Percentiles rank a stretch among this genome's conserved stretches.
Conservation (phyloP, 768 basidiomycete species). For the Russula sp. region DNA sequence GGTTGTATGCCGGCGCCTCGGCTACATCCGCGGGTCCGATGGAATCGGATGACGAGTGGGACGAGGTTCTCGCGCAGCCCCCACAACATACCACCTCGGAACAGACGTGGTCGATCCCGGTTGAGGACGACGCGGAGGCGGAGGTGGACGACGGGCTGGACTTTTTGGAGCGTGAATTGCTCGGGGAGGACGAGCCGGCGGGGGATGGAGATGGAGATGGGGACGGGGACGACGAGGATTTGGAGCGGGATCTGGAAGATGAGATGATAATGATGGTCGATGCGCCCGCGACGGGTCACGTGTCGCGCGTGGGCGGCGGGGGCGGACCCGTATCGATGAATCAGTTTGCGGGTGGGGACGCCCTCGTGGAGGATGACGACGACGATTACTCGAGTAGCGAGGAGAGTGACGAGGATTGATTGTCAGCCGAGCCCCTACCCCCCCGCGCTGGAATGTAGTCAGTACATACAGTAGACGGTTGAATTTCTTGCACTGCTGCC, state of each 20-base stretch:
- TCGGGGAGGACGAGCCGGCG: conserved; percentile 16
- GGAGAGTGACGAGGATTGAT: conserved; percentile 39
- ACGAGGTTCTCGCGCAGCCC: conserved; percentile 31
- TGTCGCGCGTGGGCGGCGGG: conserved; percentile 8
- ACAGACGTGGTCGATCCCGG: conserved; percentile 35
- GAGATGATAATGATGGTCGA: conserved; percentile 28
- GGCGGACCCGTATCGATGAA: conserved; percentile 46
- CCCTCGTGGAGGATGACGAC: conserved; percentile 36
- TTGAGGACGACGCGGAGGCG: conserved; percentile 27
- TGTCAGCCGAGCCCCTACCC: no score
- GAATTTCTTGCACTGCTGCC: not conserved
- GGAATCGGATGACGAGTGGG: conserved; percentile 46
- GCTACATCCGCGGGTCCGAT: conserved; percentile 27
- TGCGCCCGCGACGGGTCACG: conserved; percentile 15
- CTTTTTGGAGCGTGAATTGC: conserved; percentile 21
- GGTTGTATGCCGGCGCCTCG: conserved; percentile 24
- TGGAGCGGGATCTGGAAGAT: conserved; percentile 40
- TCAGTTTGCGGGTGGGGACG: conserved; percentile 39
- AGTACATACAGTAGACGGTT: not conserved
- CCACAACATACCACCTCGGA: not conserved
- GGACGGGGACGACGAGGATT: conserved; percentile 49
- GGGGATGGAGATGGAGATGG: conserved; percentile 31
- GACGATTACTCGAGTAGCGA: conserved; percentile 48
- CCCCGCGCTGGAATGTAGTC: no score
- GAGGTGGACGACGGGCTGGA: conserved; percentile 36